These are phyloP conservation scores for Rhodotorula sp. DNA, from an alignment of 1,284 basidiomycete genomes.

Conservation along the genomic window DNA sequence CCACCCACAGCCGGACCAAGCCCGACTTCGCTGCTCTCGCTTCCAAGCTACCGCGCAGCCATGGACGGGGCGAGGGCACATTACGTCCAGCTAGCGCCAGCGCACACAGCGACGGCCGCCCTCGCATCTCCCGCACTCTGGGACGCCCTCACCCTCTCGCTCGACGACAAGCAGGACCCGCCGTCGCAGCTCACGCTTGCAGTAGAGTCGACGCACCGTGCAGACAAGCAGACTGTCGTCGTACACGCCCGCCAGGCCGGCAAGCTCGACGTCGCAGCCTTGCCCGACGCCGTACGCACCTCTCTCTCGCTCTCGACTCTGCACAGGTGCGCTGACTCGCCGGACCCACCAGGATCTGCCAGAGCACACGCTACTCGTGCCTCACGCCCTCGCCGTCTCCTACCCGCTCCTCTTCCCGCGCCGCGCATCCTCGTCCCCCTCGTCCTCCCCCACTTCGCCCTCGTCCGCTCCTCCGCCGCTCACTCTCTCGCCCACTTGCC, in stretches of 20 bases:
- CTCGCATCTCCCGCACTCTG: slow-evolving; percentile 21
- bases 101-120: not conserved
- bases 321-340: not conserved
- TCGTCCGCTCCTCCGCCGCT: not conserved
- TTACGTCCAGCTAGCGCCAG: not conserved
- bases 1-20: not conserved
- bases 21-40: not conserved
- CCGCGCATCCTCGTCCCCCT: slow-evolving; percentile 2
- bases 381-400: not conserved
- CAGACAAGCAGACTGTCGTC: not conserved
- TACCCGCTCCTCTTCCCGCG: slow-evolving; percentile 26
- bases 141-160: slow-evolving; percentile 3
- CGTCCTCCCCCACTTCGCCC: not conserved
- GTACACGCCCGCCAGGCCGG: not conserved
- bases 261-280: slow-evolving; percentile 1
- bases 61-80: not conserved
- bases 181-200: not conserved
- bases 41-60: not conserved
- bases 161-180: not conserved
- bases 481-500: slow-evolving; percentile 44
- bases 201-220: not conserved
- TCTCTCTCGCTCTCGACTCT: too few relatives aligned
- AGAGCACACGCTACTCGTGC: slow-evolving; percentile 1
- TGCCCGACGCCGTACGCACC: not conserved
- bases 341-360: not conserved